Evolutionary conservation across 106 monocot species (phyloP).

Genomic region (Dendrobium catenatum): DNA sequence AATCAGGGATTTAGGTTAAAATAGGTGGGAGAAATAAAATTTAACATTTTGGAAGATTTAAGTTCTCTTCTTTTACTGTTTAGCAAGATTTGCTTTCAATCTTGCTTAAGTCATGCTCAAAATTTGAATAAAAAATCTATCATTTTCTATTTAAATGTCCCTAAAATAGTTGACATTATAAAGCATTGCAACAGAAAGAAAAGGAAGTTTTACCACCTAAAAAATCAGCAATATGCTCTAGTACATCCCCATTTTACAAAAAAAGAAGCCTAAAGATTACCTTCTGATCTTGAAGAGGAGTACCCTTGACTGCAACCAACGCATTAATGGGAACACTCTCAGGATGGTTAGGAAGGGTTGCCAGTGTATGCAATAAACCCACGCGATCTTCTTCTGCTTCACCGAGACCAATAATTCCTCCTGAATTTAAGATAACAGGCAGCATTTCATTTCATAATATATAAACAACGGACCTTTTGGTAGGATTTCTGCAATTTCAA

Average conservation of each 20-base stretch:
- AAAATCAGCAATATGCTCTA: background rate
- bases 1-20: too few species aligned
- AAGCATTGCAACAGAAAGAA: background rate
- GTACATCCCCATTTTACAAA: background rate
- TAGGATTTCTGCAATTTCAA: conserved; percentile 1
- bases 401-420: conserved; percentile 97
- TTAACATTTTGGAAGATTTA: too few species aligned
- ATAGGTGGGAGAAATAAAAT: too few species aligned
- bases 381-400: conserved; percentile 94
- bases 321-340: conserved; percentile 99
- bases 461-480: background rate
- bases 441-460: background rate
- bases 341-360: conserved; percentile 89
- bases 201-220: background rate
- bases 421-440: conserved; percentile 13
- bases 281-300: conserved; percentile 99
- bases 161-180: background rate
- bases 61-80: too few species aligned
- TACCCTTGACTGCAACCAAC: conserved; percentile 93
- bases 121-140: background rate
- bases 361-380: conserved; percentile 88
- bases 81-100: too few species aligned
- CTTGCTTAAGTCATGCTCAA: background rate
- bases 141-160: background rate
- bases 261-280: conserved; percentile 20